Conservation (phyloP, 2,329 filamentous ascomycete genomes). For the Penicillium crustosum region DNA sequence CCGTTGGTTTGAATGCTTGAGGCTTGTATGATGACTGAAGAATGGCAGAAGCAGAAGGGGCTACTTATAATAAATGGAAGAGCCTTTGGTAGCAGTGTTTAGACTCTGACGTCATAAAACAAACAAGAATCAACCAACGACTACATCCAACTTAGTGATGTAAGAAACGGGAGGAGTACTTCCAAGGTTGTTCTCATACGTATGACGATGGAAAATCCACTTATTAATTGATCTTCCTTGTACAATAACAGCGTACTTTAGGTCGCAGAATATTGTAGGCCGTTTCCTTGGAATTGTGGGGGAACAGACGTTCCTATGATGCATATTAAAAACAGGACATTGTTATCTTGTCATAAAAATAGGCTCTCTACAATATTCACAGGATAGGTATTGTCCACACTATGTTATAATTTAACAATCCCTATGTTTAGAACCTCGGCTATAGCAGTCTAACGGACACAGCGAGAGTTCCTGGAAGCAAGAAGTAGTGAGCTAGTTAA, state of each 20-base stretch:
- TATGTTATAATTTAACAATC: background rate
- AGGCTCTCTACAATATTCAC: background rate
- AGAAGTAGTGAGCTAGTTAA: no score
- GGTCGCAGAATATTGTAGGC: background rate
- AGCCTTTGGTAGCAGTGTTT: background rate
- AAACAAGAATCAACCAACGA: background rate
- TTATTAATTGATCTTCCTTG: background rate
- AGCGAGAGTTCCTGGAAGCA: no score
- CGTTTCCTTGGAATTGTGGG: background rate
- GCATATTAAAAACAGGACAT: background rate
- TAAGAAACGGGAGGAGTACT: background rate
- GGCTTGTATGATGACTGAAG: background rate
- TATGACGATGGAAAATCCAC: background rate
- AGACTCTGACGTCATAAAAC: background rate
- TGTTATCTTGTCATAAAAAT: background rate
- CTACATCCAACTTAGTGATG: background rate
- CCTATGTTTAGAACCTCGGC: background rate
- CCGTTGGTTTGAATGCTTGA: background rate
- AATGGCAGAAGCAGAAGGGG: background rate
- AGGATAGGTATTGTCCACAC: background rate
- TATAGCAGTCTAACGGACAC: background rate
- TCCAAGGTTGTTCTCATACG: background rate
- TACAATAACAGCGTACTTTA: background rate
- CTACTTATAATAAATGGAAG: background rate
- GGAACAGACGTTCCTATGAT: background rate